Evolutionary conservation across 129 eudicot genomes (phyloP), one percentile per base, ranked within the genome.

Genomic region (Helianthus tuberosus): DNA sequence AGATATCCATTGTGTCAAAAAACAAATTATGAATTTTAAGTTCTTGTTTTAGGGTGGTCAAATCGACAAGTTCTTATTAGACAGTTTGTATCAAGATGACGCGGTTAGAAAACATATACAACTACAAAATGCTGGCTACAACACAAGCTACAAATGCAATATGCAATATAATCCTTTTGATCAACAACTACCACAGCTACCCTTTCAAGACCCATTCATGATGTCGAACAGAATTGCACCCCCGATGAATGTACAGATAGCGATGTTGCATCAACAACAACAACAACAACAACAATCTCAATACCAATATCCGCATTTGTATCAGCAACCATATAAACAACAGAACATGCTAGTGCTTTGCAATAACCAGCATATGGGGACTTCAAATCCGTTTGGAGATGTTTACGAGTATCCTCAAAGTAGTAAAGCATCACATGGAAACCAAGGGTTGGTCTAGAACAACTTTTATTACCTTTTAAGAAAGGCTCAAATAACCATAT

Each of bases 51-150:
- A 92, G 96, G 90, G 83, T 20, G 98, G 98, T 71, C 96, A 96
- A 6, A 87, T 93, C 67, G 90, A 93, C 86, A 93, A 82, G 81
- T 81, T 89, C 69, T 82, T 93, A 73, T 87, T 93, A 0, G 90
- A 93, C 68, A 93, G 96, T 86, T 79, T 93, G 51, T 93, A 93
- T 13, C 95, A 93, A 60, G 96, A 89, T 52, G 88, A 84, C 11
- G 76, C 82, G 0, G 80, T 96, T 5, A 73, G 98, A 75, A 86
- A 87, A 44, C 91, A 85, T 12, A 32, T 89, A 44, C 90, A 89
- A 65, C 67, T 87, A 63, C 98, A 84, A 69, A 84, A 85, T 69
- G 90, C 88, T 46, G 96, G 91, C 29, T 83, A 89, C 74, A 77
- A 69, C 65, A 66, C 86, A 39, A 70, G 81, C n/a, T 68, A 86